These are phyloP conservation scores for Aplosporella prunicola DNA, from an alignment of 2,329 filamentous ascomycete genomes.

Conservation along the genomic window DNA sequence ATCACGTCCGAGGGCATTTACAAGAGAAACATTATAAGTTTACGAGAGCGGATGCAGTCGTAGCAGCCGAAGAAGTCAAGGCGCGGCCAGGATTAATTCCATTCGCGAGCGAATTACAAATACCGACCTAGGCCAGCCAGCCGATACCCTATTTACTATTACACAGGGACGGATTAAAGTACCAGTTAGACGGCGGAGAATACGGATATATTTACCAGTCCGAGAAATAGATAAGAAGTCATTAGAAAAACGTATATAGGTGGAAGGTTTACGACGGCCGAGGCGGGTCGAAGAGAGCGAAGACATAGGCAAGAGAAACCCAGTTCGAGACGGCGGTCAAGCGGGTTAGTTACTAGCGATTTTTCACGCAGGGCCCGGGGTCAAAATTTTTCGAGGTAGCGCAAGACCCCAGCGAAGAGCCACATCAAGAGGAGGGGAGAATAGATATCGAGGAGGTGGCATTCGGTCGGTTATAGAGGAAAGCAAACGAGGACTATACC, in stretches of 20 bases:
- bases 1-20: constrained; percentile 10
- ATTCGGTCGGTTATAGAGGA: background rate
- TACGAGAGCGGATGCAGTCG: background rate
- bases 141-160: constrained; percentile 3
- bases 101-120: background rate
- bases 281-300: constrained; percentile 1
- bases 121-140: background rate
- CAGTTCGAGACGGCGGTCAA: constrained; percentile 6
- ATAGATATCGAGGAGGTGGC: constrained; percentile 9
- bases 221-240: constrained; percentile 2
- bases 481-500: background rate
- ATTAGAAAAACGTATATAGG: constrained; percentile 9
- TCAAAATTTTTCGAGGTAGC: constrained; percentile 14
- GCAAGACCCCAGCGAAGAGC: background rate
- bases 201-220: constrained; percentile 7
- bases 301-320: background rate
- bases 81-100: background rate
- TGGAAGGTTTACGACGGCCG: constrained; percentile 7
- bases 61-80: background rate
- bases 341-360: constrained; percentile 8
- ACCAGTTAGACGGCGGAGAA: constrained; percentile 6
- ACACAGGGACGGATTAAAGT: constrained; percentile 1
- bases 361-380: constrained; percentile 7
- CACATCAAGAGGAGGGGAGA: constrained; percentile 1
- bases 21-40: background rate